Percentiles rank a stretch among this genome's conserved stretches.
Evolutionary conservation across 2,329 filamentous ascomycete genomes (phyloP).

Genomic region (Ceratocystis papillata): DNA sequence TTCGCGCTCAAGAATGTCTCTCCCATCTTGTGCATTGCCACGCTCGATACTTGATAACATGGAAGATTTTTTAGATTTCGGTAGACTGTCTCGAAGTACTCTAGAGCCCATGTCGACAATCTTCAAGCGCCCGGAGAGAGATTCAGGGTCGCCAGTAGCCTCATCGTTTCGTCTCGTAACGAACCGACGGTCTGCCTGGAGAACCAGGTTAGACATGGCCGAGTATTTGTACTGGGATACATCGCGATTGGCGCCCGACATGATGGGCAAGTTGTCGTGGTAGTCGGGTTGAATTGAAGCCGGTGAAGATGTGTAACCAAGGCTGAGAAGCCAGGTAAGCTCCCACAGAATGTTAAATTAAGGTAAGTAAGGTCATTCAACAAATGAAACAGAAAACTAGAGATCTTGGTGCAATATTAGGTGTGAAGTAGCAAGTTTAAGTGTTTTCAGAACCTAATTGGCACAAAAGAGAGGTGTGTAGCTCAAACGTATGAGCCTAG

Average conservation of each 20-base stretch:
- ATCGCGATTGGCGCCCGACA: conserved; percentile 68
- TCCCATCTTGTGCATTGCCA: conserved; percentile 65
- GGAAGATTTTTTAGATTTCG: conserved; percentile 66
- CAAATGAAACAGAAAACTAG: conserved; percentile 9
- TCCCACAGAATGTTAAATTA: conserved; percentile 19
- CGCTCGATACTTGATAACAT: conserved; percentile 61
- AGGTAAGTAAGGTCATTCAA: conserved; percentile 19
- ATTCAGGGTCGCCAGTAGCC: conserved; percentile 93
- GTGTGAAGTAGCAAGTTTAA: neutral
- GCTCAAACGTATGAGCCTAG: conserved; percentile 17
- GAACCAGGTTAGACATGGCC: conserved; percentile 99
- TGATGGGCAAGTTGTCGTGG: conserved; percentile 31
- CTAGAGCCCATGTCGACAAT: conserved; percentile 90
- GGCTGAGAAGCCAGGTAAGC: conserved; percentile 20
- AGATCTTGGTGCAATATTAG: neutral
- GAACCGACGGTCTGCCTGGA: conserved; percentile 97
- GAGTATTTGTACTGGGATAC: conserved; percentile 98
- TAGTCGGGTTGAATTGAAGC: conserved; percentile 8
- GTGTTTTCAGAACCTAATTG: conserved; percentile 21
- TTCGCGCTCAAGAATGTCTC: conserved; percentile 71
- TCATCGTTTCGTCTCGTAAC: conserved; percentile 87
- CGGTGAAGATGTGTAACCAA: conserved; percentile 16
- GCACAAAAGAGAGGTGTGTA: conserved; percentile 7
- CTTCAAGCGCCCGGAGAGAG: conserved; percentile 83
- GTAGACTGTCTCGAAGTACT: conserved; percentile 66